Evolutionary conservation across 1,284 basidiomycete genomes (phyloP).

Genomic region (Cryptococcus sp.): DNA sequence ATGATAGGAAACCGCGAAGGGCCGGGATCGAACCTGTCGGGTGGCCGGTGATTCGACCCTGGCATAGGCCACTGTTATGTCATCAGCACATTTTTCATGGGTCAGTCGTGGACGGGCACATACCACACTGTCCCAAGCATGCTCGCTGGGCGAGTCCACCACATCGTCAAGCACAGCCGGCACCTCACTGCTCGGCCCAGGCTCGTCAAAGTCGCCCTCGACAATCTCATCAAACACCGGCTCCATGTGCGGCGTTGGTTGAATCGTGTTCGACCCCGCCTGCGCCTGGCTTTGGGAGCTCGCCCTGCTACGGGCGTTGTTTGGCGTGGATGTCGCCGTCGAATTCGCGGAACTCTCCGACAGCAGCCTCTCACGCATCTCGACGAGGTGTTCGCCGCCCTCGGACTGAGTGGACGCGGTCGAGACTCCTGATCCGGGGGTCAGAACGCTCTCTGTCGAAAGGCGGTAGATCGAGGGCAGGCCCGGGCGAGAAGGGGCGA

Average conservation of each 20-base stretch:
- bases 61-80: constrained; percentile 38
- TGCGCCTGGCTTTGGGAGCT: too few relatives aligned
- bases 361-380: constrained; percentile 29
- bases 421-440: constrained; percentile 11
- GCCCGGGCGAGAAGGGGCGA: constrained; percentile 19
- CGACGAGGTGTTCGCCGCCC: constrained; percentile 30
- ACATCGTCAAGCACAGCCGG: constrained; percentile 8
- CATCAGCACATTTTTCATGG: background rate
- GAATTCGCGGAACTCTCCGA: constrained; percentile 10
- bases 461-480: constrained; percentile 30
- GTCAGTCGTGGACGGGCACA: constrained; percentile 11
- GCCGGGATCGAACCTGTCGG: constrained; percentile 13
- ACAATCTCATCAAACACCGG: constrained; percentile 8
- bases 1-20: constrained; percentile 29
- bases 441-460: constrained; percentile 29
- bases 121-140: constrained; percentile 49
- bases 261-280: constrained; percentile 16
- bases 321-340: constrained; percentile 8
- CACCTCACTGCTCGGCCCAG: constrained; percentile 11
- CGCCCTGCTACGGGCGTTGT: background rate
- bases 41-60: constrained; percentile 19
- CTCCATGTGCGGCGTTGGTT: constrained; percentile 28
- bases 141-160: constrained; percentile 17
- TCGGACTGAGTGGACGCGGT: constrained; percentile 19
- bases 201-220: constrained; percentile 4